phyloP scores from a whole-genome alignment of 768 basidiomycete genomes.

The Psilocybe cubensis region DNA sequence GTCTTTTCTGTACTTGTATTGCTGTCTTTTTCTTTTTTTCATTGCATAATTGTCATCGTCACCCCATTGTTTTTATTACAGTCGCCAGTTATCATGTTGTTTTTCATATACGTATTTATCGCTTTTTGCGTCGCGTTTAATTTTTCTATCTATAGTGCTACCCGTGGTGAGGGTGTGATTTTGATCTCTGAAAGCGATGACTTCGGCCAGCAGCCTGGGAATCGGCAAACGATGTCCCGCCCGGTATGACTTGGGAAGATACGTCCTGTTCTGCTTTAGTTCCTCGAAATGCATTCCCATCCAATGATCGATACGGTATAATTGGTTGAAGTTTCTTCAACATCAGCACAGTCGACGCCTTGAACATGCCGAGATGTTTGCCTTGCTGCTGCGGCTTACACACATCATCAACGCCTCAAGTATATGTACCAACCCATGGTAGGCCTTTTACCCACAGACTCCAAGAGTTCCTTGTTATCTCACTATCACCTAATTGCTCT shows the following conservation, averaged over 20 bases:
- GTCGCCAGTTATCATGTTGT: constrained; percentile 11
- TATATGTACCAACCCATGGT: constrained; percentile 9
- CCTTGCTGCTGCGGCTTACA: constrained; percentile 18
- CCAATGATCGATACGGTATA: constrained; percentile 10
- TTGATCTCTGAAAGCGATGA: background rate
- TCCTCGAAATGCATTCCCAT: background rate
- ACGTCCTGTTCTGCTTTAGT: constrained; percentile 10
- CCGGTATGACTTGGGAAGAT: constrained; percentile 18
- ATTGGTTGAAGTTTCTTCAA: constrained; percentile 1
- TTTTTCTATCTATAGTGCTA: background rate
- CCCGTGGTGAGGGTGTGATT: background rate
- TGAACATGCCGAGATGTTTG: constrained; percentile 8
- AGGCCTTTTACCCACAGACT: background rate
- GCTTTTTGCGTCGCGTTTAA: too few species aligned
- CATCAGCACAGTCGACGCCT: constrained; percentile 7
- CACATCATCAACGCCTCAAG: background rate
- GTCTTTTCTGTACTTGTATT: constrained; percentile 24
- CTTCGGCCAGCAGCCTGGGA: constrained; percentile 6
- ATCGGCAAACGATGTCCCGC: constrained; percentile 14
- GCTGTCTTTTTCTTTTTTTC: constrained; percentile 10
- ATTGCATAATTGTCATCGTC: constrained; percentile 19
- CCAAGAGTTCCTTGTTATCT: background rate
- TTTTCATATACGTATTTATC: constrained; percentile 1
- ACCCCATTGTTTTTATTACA: constrained; percentile 22
- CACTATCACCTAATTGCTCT: background rate